phyloP scores from a whole-genome alignment of 768 basidiomycete genomes.

The Panaeolus cyanescens region DNA sequence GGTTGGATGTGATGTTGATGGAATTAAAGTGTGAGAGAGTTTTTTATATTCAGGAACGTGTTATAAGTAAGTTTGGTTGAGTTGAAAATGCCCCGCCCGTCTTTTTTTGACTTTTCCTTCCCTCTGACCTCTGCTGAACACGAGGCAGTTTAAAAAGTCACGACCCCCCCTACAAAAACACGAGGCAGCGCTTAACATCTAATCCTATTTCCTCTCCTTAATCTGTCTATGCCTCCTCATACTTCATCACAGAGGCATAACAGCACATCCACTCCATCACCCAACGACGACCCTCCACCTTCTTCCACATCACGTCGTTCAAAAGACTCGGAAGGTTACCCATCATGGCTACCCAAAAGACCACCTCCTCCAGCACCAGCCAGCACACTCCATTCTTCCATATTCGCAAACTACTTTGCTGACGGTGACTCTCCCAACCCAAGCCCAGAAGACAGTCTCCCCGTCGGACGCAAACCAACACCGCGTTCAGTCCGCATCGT shows the following conservation, averaged over 20 bases:
- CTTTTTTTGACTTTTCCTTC: no score
- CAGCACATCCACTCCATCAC: conserved; percentile 12
- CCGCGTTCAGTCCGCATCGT: conserved; percentile 84
- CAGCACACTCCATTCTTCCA: conserved; percentile 65
- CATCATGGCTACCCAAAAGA: conserved; percentile 81
- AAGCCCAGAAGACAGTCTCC: conserved; percentile 12
- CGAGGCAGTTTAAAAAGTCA: conserved; percentile 10
- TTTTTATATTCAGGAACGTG: no score
- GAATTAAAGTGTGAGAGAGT: no score
- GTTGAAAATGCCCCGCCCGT: no score
- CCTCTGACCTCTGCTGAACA: no score
- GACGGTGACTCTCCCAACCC: background rate
- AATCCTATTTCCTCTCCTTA: conserved; percentile 9
- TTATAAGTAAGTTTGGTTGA: no score
- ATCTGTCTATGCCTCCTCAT: conserved; percentile 1
- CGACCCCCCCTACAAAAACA: conserved; percentile 14
- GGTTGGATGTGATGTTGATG: no score
- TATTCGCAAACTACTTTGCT: conserved; percentile 31
- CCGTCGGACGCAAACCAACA: conserved; percentile 75
- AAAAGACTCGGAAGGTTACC: conserved; percentile 66
- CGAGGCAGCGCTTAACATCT: conserved; percentile 19
- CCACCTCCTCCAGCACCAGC: conserved; percentile 77
- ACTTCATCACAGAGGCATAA: conserved; percentile 9
- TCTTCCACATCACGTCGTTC: conserved; percentile 14
- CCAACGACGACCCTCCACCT: conserved; percentile 12